Evolutionary conservation across 2,329 filamentous ascomycete genomes (phyloP), one percentile per base, ranked within the genome.

Genomic region (Sporothrix pseudoabietina): DNA sequence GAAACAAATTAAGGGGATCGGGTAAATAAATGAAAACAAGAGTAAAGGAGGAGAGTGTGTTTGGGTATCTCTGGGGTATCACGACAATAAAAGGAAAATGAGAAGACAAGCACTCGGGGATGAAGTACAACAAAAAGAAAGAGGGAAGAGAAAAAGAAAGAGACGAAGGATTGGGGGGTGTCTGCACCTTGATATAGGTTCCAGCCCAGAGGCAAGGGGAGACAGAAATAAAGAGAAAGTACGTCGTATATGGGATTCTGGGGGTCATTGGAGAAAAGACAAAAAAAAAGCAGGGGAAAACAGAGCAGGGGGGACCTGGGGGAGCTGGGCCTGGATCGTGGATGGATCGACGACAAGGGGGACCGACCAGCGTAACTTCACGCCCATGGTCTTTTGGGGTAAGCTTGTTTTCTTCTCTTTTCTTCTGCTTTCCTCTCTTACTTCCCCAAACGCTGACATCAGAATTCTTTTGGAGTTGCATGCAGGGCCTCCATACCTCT

Each of bases 281-380:
- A 26, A 47, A 49, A 19, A 2, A 39, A 39, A 63, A 7, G 35
- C 3, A 35, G 9, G 4, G 9, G 2, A 41, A 44, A 35, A 26
- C 59, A 26, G 59, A 32, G 26, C 12, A 6, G 55, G 55, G 55
- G 55, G 55, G 52, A 22, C 14, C 16, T 32, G 26, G 22, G 26
- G 44, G 16, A 69, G 47, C 30, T 54, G 66, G 22, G 47, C 66
- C 47, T 52, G 30, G 66, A 68, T 69, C 49, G 66, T 69, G 59
- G 59, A 44, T 65, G 35, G 47, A 69, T 69, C 66, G 66, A 39
- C 66, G 32, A 52, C 66, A 35, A 55, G 66, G 63, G 63, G 63
- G 41, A 2, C 59, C 63, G 39, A 30, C 22, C 41, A 14, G 63
- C 63, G 44, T 52, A 68, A 47, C 49, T 32, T 52, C 63, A 49